Evolutionary conservation across 2,329 filamentous ascomycete species (phyloP).

Genomic region (Penicillium polonicum): DNA sequence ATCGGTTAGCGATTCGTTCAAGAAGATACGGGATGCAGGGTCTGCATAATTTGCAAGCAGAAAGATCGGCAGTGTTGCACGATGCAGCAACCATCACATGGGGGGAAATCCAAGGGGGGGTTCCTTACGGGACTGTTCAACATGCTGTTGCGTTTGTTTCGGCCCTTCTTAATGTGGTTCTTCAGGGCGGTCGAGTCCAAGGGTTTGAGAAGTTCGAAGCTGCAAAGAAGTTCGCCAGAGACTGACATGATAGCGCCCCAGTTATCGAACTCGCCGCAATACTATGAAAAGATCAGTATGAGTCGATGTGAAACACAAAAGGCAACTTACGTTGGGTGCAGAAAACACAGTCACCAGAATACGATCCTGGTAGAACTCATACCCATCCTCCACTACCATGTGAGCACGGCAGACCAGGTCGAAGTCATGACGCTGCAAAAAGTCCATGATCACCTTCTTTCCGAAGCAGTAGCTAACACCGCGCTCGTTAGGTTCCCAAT

Average conservation of each 20-base stretch:
- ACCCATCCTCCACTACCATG: slow-evolving; percentile 99
- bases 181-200: slow-evolving; percentile 94
- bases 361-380: slow-evolving; percentile 96
- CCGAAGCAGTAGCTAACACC: slow-evolving; percentile 98
- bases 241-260: slow-evolving; percentile 99
- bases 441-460: slow-evolving; percentile 96
- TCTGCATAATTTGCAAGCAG: not conserved
- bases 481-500: slow-evolving; percentile 96
- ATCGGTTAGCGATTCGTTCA: slow-evolving; percentile 19
- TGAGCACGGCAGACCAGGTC: slow-evolving; percentile 95
- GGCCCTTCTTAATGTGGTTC: slow-evolving; percentile 97
- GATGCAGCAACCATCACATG: slow-evolving; percentile 21
- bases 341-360: slow-evolving; percentile 96
- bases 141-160: slow-evolving; percentile 91
- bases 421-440: slow-evolving; percentile 91
- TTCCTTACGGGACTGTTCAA: slow-evolving; percentile 88
- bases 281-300: slow-evolving; percentile 54
- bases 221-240: slow-evolving; percentile 87
- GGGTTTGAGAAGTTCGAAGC: slow-evolving; percentile 94
- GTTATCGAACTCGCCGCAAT: slow-evolving; percentile 98
- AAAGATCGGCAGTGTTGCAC: slow-evolving; percentile 25
- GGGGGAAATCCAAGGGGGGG: slow-evolving; percentile 18
- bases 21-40: not conserved
- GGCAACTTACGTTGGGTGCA: slow-evolving; percentile 79
- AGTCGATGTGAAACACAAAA: slow-evolving; percentile 5